Conservation (phyloP, 345 rosid genomes). For the Dipteronia dyeriana region DNA sequence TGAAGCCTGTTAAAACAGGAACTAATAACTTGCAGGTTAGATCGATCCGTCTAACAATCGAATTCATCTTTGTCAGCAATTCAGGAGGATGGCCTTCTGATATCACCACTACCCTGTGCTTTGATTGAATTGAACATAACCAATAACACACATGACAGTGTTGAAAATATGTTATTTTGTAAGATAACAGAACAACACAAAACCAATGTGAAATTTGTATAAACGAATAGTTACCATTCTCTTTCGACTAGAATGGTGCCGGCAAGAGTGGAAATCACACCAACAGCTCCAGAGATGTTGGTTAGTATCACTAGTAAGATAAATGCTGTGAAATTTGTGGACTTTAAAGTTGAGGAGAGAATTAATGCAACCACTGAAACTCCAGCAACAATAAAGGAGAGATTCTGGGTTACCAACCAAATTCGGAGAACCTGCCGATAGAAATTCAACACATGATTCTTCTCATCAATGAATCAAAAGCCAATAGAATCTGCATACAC, state of each 20-base stretch:
- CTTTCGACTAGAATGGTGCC: slow-evolving; percentile 88
- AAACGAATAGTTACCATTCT: slow-evolving; percentile 61
- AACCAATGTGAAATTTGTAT: background rate
- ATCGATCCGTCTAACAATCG: slow-evolving; percentile 74
- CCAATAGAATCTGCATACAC: background rate
- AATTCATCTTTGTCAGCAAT: slow-evolving; percentile 67
- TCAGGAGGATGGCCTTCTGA: slow-evolving; percentile 62
- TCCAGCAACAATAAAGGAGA: slow-evolving; percentile 76
- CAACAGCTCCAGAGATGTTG: slow-evolving; percentile 73
- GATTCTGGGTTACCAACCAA: slow-evolving; percentile 76
- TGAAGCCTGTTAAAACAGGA: slow-evolving; percentile 74
- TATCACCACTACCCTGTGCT: slow-evolving; percentile 78
- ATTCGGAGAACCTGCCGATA: slow-evolving; percentile 59
- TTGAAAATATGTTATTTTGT: background rate
- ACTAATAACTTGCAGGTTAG: slow-evolving; percentile 77
- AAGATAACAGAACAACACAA: background rate
- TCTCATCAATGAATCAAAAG: background rate
- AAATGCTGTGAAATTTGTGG: slow-evolving; percentile 45
- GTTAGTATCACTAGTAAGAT: slow-evolving; percentile 47
- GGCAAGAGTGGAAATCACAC: slow-evolving; percentile 84
- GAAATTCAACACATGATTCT: slow-evolving; percentile 3
- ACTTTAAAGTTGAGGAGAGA: slow-evolving; percentile 44
- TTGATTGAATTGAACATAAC: background rate
- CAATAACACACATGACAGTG: background rate
- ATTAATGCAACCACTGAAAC: slow-evolving; percentile 58